Evolutionary conservation across 192 early-diverging fungal species (phyloP).

Genomic region (Mycoemilia scoparia): DNA sequence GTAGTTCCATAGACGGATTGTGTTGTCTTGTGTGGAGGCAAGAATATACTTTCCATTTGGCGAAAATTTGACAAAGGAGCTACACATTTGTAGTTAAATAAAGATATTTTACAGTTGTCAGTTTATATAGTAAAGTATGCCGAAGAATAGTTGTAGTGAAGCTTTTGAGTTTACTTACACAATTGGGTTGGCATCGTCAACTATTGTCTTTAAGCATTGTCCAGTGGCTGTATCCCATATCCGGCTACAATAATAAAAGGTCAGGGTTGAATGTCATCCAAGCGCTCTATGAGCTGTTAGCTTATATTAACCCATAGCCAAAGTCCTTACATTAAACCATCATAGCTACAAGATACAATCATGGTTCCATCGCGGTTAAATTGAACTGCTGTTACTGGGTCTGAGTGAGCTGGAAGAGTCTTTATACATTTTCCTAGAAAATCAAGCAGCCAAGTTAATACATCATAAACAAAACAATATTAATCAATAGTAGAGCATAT

Average conservation of each 20-base stretch:
- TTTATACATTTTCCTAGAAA: constrained; percentile 89
- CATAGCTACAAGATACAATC: constrained; percentile 86
- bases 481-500: neutral
- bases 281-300: no score
- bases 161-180: no score
- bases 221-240: constrained; percentile 99
- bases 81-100: no score
- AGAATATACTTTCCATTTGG: constrained; percentile 98
- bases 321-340: constrained; percentile 96
- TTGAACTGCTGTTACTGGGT: constrained; percentile 85
- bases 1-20: constrained; percentile 84
- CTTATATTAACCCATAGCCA: no score
- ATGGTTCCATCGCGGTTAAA: constrained; percentile 95
- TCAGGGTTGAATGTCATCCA: no score
- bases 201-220: constrained; percentile 90
- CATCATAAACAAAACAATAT: constrained; percentile 15
- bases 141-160: neutral
- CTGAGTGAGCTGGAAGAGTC: constrained; percentile 82
- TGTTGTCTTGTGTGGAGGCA: constrained; percentile 83
- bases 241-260: no score
- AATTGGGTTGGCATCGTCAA: constrained; percentile 87
- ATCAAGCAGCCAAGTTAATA: no score
- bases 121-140: constrained; percentile 3
- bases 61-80: constrained; percentile 95
- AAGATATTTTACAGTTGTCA: constrained; percentile 6